Base-by-base conservation (phyloP, 176 grass and related monocot species). In the Triticum dicoccoides region DNA sequence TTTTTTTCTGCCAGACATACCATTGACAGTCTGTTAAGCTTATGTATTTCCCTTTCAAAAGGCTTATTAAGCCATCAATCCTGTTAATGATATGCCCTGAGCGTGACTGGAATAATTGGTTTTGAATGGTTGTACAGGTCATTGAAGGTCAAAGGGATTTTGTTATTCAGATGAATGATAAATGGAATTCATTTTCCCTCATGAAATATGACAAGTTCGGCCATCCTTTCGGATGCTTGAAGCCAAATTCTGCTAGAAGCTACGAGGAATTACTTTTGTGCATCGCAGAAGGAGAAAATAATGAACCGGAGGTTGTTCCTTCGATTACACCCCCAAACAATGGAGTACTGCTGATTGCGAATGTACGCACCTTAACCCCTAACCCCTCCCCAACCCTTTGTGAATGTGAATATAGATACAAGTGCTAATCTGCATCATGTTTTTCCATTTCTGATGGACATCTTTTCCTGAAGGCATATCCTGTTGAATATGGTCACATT, bases 401-500 rank as follows among this genome's bases (percentile, higher is more conserved):
- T 74, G 35, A 27, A 38, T 85, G 3, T 78, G 15, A 54, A 54
- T 77, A n/a, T 52, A 59, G 58, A 82, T 32, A 77, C 21, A 82
- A 37, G 18, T 79, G 18, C 33, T 89, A 58, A 82, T 69, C 49
- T 54, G 54, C 39, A 65, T 86, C 41, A 27, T 87, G 35, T 3
- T 27, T 90, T 34, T 51, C 79, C 5, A 21, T 76, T 62, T 80
- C 77, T 87, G 52, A 75, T 87, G 70, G 80, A 20, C 32, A 85
- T 72, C 83, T 88, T 76, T 24, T 30, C 41, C 67, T 71, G 62
- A 78, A 95, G 88, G 80, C 27, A 65, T 76, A 92, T 88, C 93
- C 93, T 82, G 86, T 95, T 39, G 93, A 95, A 80, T 92, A 92
- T 85, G 93, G 93, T 37, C 90, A 95, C 65, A 80, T 89, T 34